Base-by-base conservation (phyloP, 148 eudicot species). In the Silene conica region DNA sequence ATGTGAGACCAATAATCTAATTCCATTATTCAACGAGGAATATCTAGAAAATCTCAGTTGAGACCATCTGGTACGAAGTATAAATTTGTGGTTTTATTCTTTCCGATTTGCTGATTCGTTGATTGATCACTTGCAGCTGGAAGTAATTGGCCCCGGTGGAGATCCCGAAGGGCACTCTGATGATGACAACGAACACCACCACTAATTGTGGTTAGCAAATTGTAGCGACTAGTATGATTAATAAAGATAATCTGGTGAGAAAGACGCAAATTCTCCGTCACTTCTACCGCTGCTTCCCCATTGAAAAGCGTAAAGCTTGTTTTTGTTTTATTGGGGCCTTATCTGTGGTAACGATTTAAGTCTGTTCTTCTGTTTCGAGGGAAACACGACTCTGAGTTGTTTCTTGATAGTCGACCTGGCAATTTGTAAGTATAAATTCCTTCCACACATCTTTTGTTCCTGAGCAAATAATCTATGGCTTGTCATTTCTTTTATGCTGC, bases 91-190 rank as follows among this genome's bases (percentile, higher is more conserved):
- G 55, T 50, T 5, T 19, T 38, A 18, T 22, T 22, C 15, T 43
- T 52, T 23, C 34, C 22, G 22, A 10, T 11, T 67, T 48, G 67
- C 66, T 72, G 11, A 48, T 45, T 73, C 38, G 38, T 54, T 72
- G 63, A 9, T 28, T 69, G 1, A 41, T 21, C 18, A 38, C 76
- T 73, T 68, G 76, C 89, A 89, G 97, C 80, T 92, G 86, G 89
- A 92, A 83, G 92, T 92, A 71, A 95, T 89, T 61, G 97, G 97
- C 80, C 87, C 91, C 19, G 95, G 97, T 67, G 95, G 95, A 81
- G 87, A 87, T 72, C 92, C 95, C 19, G 90, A 92, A 73, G 95
- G 95, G 56, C 91, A 89, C 71, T 86, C 72, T 66, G 89, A 89
- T 76, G 87, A 78, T 67, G 86, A 78, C 2, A 87, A 80, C 3